Evolutionary conservation across 164 flowering plant genomes (phyloP).

Genomic region (Aristolochia californica): DNA sequence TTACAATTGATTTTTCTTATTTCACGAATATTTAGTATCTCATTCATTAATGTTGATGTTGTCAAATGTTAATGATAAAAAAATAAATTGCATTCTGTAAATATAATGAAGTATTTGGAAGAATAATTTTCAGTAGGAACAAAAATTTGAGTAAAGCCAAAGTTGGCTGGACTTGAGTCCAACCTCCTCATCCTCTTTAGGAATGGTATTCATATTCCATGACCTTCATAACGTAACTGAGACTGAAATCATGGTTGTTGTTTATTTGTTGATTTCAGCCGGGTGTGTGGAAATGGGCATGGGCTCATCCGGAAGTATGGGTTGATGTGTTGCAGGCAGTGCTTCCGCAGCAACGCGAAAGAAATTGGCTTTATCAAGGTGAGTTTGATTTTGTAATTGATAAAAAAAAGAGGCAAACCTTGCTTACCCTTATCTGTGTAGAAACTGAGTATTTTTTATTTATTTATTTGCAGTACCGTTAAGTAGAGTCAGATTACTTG

Average conservation of each 20-base stretch:
- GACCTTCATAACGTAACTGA: neutral
- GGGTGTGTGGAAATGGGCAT: conserved; percentile 70
- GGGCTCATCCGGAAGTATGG: conserved; percentile 69
- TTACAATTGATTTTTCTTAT: too few species aligned
- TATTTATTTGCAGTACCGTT: too few species aligned
- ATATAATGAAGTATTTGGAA: neutral
- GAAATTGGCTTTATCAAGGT: conserved; percentile 77
- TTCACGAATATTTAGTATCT: too few species aligned
- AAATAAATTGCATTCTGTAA: too few species aligned
- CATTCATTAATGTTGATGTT: too few species aligned
- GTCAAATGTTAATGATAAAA: too few species aligned
- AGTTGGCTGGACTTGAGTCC: neutral
- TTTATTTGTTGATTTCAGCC: conserved; percentile 21
- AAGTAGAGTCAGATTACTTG: too few species aligned
- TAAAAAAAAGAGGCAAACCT: too few species aligned
- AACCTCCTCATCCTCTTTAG: too few species aligned
- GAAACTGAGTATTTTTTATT: too few species aligned
- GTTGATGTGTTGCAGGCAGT: conserved; percentile 75
- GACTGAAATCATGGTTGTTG: neutral
- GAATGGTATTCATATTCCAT: neutral
- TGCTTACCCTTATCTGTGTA: too few species aligned
- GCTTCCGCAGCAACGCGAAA: conserved; percentile 78
- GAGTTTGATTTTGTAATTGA: neutral
- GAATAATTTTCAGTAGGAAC: neutral
- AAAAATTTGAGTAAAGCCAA: neutral